Evolutionary conservation across 805 yeast species (phyloP), one percentile per base, ranked within the genome.

Genomic region (Candida xyloterini): DNA sequence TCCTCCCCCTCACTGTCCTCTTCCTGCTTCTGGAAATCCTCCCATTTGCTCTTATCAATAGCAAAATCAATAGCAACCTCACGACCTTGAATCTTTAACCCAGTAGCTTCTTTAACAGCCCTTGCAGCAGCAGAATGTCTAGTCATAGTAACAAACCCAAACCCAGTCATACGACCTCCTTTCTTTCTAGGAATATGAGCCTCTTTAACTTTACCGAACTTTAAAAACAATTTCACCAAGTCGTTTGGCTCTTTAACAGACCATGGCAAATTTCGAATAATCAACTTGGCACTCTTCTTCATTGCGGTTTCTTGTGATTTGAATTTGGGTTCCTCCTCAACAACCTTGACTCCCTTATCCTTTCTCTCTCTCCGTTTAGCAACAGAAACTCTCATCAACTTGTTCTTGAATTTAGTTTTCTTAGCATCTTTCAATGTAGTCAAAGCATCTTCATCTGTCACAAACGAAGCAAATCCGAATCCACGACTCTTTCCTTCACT

Each of bases 221-320:
- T 79, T 42, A 73, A 65, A 57, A 93, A 93, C 7, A 79, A 56
- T 51, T 80, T 80, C 55, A 75, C 80, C 54, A 93, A 70, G 40
- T 76, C 79, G 4, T 78, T 78, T 4, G 95, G 82, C 44, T 82
- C 79, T 57, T 91, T 79, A 32, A 93, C 81, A 11, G 96, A 82
- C 99, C 99, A 93, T 10, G 99, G 99, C 62, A 93, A 74, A 60
- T 93, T 93, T 57, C 99, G 76, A 27, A 93, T 72, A 51, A 93
- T 89, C 43, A 93, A 68, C 52, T 96, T 78, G 3, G 98, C 90
- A 50, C 83, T 78, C 62, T 95, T 81, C 27, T 51, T 46, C 38
- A 58, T 27, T 1, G 54, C 55, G 25, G 39, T 37, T 14, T 50
- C 35, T 33, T 57, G 59, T 7, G 56, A 44, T 57, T 33, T 30